These are phyloP conservation scores for Trypanosoma lewisi DNA, from an alignment of 208 protist genomes.

Conservation along the genomic window DNA sequence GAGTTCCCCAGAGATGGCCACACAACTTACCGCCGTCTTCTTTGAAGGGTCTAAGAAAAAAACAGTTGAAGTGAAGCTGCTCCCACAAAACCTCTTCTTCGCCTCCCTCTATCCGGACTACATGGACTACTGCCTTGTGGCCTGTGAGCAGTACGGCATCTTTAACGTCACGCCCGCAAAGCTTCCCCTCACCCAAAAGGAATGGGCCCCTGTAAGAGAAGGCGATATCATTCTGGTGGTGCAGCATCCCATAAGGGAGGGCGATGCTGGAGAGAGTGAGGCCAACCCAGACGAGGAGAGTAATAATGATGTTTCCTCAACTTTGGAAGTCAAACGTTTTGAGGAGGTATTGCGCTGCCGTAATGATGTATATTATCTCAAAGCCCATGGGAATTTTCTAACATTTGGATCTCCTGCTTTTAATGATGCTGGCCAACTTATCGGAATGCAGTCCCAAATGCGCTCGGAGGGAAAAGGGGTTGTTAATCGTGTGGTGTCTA, in stretches of 20 bases:
- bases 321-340: conserved; percentile 79
- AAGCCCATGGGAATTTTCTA: conserved; percentile 51
- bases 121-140: conserved; percentile 91
- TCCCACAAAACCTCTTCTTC: conserved; percentile 78
- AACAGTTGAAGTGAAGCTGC: conserved; percentile 55
- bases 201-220: conserved; percentile 77
- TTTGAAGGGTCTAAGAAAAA: conserved; percentile 90
- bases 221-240: conserved; percentile 84
- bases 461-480: conserved; percentile 63
- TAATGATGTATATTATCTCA: conserved; percentile 73
- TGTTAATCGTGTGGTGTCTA: conserved; percentile 73
- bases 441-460: conserved; percentile 86
- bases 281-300: background rate
- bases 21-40: conserved; percentile 68
- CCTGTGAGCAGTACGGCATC: conserved; percentile 65
- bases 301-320: conserved; percentile 12
- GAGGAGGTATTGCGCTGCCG: conserved; percentile 80
- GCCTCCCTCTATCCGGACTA: conserved; percentile 73
- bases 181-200: conserved; percentile 61
- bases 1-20: conserved; percentile 30
- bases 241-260: conserved; percentile 71
- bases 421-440: conserved; percentile 77
- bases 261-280: background rate
- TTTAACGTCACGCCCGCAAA: conserved; percentile 73
- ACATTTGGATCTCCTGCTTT: conserved; percentile 88